phyloP scores from a whole-genome alignment of 164 flowering plant species.

The Cinnamomum micranthum region DNA sequence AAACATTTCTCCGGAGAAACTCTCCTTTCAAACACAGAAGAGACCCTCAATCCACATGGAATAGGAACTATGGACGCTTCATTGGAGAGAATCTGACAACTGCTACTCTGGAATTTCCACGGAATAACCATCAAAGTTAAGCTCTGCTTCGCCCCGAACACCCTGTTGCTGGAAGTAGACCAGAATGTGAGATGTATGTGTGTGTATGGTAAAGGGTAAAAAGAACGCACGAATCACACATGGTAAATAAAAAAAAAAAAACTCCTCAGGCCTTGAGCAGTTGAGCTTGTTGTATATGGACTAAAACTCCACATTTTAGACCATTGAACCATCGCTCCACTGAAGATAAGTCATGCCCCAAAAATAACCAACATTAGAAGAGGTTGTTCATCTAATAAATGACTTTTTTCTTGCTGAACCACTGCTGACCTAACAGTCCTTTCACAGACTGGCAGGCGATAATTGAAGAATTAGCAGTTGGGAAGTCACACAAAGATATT shows the following conservation, averaged over 20 bases:
- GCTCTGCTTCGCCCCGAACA: conserved; percentile 45
- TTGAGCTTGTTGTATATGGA: background rate
- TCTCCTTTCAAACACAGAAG: background rate
- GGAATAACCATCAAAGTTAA: conserved; percentile 66
- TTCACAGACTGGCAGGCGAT: too few relatives aligned
- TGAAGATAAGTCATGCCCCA: too few relatives aligned
- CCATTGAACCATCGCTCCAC: background rate
- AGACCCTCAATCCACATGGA: conserved; percentile 1
- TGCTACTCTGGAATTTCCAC: conserved; percentile 60
- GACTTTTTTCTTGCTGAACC: too few relatives aligned
- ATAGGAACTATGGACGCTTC: conserved; percentile 26
- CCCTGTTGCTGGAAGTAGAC: conserved; percentile 48
- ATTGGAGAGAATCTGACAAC: conserved; percentile 5
- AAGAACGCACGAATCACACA: too few relatives aligned
- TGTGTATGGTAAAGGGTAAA: background rate
- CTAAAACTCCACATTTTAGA: background rate
- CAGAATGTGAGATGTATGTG: background rate
- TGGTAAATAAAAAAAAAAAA: background rate
- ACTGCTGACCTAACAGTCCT: too few relatives aligned
- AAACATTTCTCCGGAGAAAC: background rate
- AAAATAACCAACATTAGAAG: too few relatives aligned
- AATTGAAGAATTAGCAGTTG: too few relatives aligned
- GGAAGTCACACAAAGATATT: too few relatives aligned
- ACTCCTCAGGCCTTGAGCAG: background rate
- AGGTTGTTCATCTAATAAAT: too few relatives aligned